Conservation (phyloP, 345 rosid species). For the Citrus glauca region DNA sequence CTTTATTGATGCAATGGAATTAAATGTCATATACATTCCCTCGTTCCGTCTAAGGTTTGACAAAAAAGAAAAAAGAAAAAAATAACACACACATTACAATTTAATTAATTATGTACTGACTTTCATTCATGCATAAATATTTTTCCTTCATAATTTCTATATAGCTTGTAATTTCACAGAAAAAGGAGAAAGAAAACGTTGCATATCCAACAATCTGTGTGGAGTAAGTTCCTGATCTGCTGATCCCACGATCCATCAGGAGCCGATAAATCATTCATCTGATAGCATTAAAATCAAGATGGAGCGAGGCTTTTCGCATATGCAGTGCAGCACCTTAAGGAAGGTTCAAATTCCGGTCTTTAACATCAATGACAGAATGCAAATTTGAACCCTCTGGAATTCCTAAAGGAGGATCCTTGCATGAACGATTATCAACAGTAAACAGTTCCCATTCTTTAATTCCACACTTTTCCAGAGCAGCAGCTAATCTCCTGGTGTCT, state of each 20-base stretch:
- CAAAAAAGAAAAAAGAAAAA: not conserved
- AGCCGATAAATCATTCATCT: not conserved
- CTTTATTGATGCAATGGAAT: not conserved
- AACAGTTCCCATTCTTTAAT: conserved; percentile 90
- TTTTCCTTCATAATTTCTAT: not conserved
- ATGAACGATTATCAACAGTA: conserved; percentile 71
- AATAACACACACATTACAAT: not conserved
- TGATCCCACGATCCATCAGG: not conserved
- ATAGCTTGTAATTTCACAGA: not conserved
- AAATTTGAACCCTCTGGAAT: conserved; percentile 73
- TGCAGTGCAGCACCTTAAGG: not conserved
- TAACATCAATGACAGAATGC: conserved; percentile 39
- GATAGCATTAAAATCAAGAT: not conserved
- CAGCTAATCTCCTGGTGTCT: conserved; percentile 34
- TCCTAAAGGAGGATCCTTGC: conserved; percentile 70
- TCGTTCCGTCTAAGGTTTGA: not conserved
- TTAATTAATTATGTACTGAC: not conserved
- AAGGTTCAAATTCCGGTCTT: conserved; percentile 19
- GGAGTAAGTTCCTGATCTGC: not conserved
- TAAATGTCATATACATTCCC: not conserved
- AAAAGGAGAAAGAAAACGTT: not conserved
- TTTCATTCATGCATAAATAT: not conserved
- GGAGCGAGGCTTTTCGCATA: not conserved
- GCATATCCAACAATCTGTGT: not conserved
- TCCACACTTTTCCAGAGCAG: conserved; percentile 70